Evolutionary conservation across 768 basidiomycete genomes (phyloP), one percentile per base, ranked within the genome.

Genomic region (Paxillus involutus): DNA sequence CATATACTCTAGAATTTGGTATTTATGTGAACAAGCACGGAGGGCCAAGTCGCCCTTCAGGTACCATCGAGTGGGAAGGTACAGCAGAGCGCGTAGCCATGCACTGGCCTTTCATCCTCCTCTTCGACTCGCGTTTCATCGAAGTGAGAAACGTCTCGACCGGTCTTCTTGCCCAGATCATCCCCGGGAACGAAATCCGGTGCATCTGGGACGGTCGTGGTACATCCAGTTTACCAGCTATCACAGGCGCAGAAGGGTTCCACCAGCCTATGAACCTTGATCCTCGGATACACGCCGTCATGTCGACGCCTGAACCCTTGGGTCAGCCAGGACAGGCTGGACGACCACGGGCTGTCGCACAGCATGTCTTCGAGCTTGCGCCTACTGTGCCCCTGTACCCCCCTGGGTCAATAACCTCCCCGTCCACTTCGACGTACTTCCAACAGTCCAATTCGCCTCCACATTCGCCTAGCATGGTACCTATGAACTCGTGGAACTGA

Each of bases 61-160:
- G 82, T 17, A 85, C 85, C 5, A 88, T 97, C 51, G 95, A 98
- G 69, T 98, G 94, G 93, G 95, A 98, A 69, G 92, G 94, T 16
- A 88, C 83, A 0, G 92, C 91, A 0, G 91, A 94, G 59, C 85
- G 85, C 32, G 91, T 91, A 21, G 92, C 93, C 2, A 86, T 91
- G 74, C 94, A 95, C 66, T 82, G 87, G 43, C 94, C 94, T 1
- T 94, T 94, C 63, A 77, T 98, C 44, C 77, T 95, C 41, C 81
- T 94, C 44, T 92, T 96, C 67, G 92, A 95, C 66, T 79, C 84
- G 9, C 86, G 89, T 3, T 95, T 97, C 74, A 89, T 97, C 61
- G 94, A 97, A 71, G 81, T 97, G 39, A 84, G 94, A 21, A 88
- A 94, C 67, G 80, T 92, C 58, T 82, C 86, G 59, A 89, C 85